These are phyloP conservation scores for Phytophthora cactorum DNA, from an alignment of 352 stramenopile species.

Conservation along the genomic window DNA sequence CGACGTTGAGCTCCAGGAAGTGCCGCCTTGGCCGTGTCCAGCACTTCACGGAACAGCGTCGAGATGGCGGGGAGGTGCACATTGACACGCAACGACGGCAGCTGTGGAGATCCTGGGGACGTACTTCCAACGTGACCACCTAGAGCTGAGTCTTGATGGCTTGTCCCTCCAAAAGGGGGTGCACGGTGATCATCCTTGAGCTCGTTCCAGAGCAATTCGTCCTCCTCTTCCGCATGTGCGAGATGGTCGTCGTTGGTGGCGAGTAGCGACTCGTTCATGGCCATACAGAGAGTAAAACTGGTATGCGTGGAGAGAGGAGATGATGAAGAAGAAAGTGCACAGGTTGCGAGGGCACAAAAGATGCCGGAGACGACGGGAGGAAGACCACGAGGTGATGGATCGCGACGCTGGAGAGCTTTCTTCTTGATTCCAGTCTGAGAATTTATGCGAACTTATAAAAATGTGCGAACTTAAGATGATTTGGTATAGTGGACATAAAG, in stretches of 20 bases:
- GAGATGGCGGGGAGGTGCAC: conserved; percentile 83
- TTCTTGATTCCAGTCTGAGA: conserved; percentile 20
- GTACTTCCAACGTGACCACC: conserved; percentile 24
- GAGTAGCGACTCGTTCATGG: conserved; percentile 79
- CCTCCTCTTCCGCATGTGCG: conserved; percentile 49
- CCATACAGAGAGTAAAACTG: not conserved
- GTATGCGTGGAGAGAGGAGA: conserved; percentile 14
- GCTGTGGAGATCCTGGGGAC: conserved; percentile 14
- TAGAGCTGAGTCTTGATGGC: conserved; percentile 30
- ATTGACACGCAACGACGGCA: conserved; percentile 73
- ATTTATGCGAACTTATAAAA: conserved; percentile 10
- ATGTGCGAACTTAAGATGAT: conserved; percentile 17
- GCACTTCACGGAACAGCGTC: conserved; percentile 72
- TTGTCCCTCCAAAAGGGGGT: conserved; percentile 27
- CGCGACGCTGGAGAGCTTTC: conserved; percentile 1
- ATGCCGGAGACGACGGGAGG: not conserved
- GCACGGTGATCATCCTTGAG: conserved; percentile 65
- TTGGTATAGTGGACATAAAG: conserved; percentile 1
- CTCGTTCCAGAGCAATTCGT: conserved; percentile 85
- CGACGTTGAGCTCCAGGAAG: conserved; percentile 30
- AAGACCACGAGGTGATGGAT: conserved; percentile 6
- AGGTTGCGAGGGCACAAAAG: not conserved
- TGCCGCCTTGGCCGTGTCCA: conserved; percentile 56
- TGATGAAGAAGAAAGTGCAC: conserved; percentile 8
- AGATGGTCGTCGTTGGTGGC: conserved; percentile 39